Conservation (phyloP, 192 early-diverging fungal species). For the Spinellus fusiger region DNA sequence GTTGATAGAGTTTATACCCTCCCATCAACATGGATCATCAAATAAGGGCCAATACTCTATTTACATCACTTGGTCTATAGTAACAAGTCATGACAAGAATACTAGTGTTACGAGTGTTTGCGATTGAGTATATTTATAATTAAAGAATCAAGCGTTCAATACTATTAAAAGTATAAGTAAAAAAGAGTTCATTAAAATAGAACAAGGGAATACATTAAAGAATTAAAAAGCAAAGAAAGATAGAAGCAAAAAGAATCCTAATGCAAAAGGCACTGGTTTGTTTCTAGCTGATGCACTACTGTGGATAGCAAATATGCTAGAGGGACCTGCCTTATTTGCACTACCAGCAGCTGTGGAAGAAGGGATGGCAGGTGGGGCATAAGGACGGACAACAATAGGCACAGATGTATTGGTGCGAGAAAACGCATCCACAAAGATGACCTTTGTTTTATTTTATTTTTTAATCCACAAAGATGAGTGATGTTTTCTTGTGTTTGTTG, state of each 20-base stretch:
- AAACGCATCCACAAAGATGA: slow-evolving; percentile 12
- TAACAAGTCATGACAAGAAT: too few relatives aligned
- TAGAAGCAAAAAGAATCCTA: too few relatives aligned
- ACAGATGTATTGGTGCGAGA: slow-evolving; percentile 12
- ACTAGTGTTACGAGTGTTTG: not conserved
- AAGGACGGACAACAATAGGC: slow-evolving; percentile 12
- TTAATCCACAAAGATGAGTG: not conserved
- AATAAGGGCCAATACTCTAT: too few relatives aligned
- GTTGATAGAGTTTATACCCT: slow-evolving; percentile 3
- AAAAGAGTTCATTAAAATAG: not conserved
- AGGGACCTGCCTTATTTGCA: not conserved
- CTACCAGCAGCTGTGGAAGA: not conserved
- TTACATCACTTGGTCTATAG: too few relatives aligned
- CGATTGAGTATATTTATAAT: not conserved
- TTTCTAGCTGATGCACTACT: not conserved
- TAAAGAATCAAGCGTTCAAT: not conserved
- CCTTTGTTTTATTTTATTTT: not conserved
- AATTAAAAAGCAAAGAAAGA: not conserved
- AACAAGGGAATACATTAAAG: not conserved
- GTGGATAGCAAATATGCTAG: not conserved
- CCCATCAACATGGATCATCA: too few relatives aligned
- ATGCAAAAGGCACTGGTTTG: not conserved
- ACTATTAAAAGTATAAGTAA: not conserved
- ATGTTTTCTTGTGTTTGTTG: not conserved
- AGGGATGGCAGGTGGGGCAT: slow-evolving; percentile 1